A percentile compares a stretch with the other conserved stretches of the same genome.
These are phyloP conservation scores for Pythium myriotylum DNA, from an alignment of 352 stramenopile genomes.

Conservation along the genomic window DNA sequence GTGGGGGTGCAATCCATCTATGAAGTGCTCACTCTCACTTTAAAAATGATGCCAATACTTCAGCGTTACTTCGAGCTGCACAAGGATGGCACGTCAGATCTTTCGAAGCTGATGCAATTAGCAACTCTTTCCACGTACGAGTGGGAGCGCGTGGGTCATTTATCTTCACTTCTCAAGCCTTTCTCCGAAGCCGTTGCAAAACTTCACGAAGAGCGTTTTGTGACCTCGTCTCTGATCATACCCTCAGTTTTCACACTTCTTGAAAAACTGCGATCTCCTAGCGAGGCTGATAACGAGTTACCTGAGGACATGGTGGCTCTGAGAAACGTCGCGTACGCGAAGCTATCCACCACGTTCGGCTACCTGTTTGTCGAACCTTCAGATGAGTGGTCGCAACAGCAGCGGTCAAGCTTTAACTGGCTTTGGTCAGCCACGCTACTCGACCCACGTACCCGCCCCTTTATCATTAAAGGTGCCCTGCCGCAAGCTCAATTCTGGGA, in stretches of 20 bases:
- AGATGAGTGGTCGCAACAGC: constrained; percentile 40
- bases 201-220: constrained; percentile 57
- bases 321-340: constrained; percentile 50
- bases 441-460: constrained; percentile 70
- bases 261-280: constrained; percentile 47
- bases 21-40: constrained; percentile 45
- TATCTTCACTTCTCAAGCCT: constrained; percentile 65
- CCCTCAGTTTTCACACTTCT: constrained; percentile 71
- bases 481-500: constrained; percentile 66
- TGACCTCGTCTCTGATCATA: constrained; percentile 69
- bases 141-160: constrained; percentile 62
- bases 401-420: constrained; percentile 62
- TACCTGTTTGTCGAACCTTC: constrained; percentile 57
- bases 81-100: constrained; percentile 55
- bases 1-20: constrained; percentile 57
- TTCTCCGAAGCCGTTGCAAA: constrained; percentile 66
- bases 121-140: constrained; percentile 68
- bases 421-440: constrained; percentile 73
- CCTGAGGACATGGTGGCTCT: constrained; percentile 72
- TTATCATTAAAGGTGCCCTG: constrained; percentile 76
- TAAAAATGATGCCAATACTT: constrained; percentile 57
- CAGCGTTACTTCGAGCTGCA: constrained; percentile 70
- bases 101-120: constrained; percentile 74
- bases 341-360: constrained; percentile 59
- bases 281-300: constrained; percentile 26